phyloP scores from a whole-genome alignment of 2,329 filamentous ascomycete genomes.

The Venturia aucupariae region DNA sequence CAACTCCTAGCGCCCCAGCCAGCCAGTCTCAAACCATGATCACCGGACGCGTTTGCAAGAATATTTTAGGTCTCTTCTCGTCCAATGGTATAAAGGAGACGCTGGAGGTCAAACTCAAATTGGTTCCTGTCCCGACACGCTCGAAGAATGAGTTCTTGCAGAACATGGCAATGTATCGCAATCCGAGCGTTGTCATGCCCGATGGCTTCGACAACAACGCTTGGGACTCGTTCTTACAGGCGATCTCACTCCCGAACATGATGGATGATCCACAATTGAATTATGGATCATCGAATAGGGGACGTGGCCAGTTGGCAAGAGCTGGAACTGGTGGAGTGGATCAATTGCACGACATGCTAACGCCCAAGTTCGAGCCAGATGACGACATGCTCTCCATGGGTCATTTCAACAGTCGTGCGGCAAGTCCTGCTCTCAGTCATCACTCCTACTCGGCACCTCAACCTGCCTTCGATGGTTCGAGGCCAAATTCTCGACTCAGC shows the following conservation, averaged over 20 bases:
- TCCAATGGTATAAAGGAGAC: conserved; percentile 71
- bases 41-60: conserved; percentile 83
- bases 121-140: conserved; percentile 65
- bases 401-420: conserved; percentile 32
- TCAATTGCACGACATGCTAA: conserved; percentile 21
- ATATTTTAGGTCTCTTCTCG: conserved; percentile 67
- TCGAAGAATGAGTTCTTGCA: conserved; percentile 51
- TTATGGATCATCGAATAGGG: conserved; percentile 13
- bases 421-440: conserved; percentile 36
- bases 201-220: conserved; percentile 60
- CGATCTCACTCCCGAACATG: not conserved
- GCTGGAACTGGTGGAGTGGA: conserved; percentile 16
- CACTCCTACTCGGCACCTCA: conserved; percentile 27
- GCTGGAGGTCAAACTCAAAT: conserved; percentile 81
- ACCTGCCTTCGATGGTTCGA: conserved; percentile 23
- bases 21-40: conserved; percentile 62
- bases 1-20: conserved; percentile 44
- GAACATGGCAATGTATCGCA: conserved; percentile 52
- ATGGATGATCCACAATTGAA: not conserved
- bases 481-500: conserved; percentile 31
- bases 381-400: conserved; percentile 17
- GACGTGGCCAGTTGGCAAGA: conserved; percentile 13
- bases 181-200: conserved; percentile 47
- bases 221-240: conserved; percentile 67
- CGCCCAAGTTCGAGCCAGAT: conserved; percentile 17